Percentiles rank a stretch among this genome's conserved stretches.
Evolutionary conservation across 2,329 filamentous ascomycete genomes (phyloP).

Genomic region (Chrysoporthe deuterocubensis): DNA sequence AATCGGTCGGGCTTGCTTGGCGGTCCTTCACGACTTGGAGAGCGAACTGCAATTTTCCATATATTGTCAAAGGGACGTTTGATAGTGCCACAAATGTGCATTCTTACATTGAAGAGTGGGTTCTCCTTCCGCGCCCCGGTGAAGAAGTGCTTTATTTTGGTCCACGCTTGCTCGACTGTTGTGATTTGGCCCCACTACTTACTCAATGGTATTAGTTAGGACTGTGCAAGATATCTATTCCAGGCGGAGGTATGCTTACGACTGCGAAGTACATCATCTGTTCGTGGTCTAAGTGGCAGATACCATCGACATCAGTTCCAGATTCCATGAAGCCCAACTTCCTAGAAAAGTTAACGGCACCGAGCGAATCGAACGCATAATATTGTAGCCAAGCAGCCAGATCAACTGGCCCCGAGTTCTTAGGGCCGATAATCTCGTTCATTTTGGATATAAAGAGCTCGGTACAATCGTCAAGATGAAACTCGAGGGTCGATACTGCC

Average conservation of each 20-base stretch:
- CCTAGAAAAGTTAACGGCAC: constrained; percentile 64
- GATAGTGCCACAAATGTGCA: too few species aligned
- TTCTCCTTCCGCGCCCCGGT: too few species aligned
- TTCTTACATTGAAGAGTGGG: too few species aligned
- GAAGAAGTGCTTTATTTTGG: too few species aligned
- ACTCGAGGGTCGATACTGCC: not conserved
- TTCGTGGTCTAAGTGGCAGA: not conserved
- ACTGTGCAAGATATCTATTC: not conserved
- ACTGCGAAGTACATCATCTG: too few species aligned
- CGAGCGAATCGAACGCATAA: constrained; percentile 32
- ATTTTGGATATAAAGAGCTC: not conserved
- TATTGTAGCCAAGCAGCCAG: constrained; percentile 19
- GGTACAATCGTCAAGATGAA: not conserved
- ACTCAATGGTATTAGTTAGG: too few species aligned
- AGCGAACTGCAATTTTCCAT: too few species aligned
- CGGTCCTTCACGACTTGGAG: too few species aligned
- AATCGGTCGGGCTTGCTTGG: not conserved
- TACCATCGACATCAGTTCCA: constrained; percentile 61
- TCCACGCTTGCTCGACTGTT: too few species aligned
- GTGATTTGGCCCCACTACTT: too few species aligned
- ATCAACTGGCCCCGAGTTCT: constrained; percentile 1
- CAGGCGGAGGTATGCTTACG: not conserved
- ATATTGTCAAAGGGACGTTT: too few species aligned
- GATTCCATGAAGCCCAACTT: constrained; percentile 65
- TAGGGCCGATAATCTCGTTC: not conserved